phyloP scores from a whole-genome alignment of 2,329 filamentous ascomycete species.

The Neofusicoccum laricinum region DNA sequence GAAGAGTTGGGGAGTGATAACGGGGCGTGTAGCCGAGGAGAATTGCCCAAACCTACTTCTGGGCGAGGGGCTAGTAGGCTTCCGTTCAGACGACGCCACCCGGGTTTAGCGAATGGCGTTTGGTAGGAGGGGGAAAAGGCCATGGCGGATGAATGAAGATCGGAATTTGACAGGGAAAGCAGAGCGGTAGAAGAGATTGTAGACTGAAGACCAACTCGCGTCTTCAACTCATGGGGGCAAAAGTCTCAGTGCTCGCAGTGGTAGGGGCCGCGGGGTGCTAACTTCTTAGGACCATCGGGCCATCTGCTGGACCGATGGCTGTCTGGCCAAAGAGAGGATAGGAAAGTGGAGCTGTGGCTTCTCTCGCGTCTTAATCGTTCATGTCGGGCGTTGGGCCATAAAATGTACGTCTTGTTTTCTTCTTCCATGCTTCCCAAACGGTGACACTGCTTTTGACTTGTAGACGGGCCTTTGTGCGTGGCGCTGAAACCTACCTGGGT shows the following conservation, averaged over 20 bases:
- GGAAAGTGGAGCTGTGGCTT: not conserved
- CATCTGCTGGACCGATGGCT: not conserved
- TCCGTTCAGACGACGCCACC: not conserved
- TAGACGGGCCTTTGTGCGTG: not conserved
- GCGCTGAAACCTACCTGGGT: constrained; percentile 4
- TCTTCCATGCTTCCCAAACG: not conserved
- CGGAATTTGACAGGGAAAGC: no score
- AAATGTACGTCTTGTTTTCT: not conserved
- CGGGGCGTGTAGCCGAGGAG: not conserved
- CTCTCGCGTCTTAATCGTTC: not conserved
- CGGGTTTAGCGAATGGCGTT: not conserved
- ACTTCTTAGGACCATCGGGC: not conserved
- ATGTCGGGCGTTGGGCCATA: not conserved
- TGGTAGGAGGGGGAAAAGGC: not conserved
- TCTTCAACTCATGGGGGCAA: no score
- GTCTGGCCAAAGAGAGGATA: not conserved
- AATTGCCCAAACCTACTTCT: not conserved
- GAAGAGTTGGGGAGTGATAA: not conserved
- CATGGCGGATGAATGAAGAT: no score
- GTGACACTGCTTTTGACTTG: not conserved
- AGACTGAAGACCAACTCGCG: no score
- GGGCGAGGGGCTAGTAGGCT: no score
- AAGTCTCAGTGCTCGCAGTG: no score
- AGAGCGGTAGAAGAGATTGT: not conserved
- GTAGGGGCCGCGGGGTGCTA: no score